Conservation (phyloP, 306 rosid species). For the Vigna nakashimae region DNA sequence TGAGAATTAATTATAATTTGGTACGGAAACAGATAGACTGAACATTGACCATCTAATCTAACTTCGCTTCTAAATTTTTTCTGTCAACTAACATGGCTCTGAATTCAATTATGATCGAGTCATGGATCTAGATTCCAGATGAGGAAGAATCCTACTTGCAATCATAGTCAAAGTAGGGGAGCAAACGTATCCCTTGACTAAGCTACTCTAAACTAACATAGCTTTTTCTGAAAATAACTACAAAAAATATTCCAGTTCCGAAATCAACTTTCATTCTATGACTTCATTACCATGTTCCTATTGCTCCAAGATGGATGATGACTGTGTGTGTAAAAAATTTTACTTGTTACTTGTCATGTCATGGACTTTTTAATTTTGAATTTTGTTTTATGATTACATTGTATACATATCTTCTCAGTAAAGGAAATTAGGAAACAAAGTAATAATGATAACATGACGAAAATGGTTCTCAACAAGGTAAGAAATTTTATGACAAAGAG, state of each 20-base stretch:
- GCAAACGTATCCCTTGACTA: too few species aligned
- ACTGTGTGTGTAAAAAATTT: not conserved
- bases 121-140: too few species aligned
- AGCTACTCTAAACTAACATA: too few species aligned
- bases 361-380: not conserved
- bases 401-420: not conserved
- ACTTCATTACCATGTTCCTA: not conserved
- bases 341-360: not conserved
- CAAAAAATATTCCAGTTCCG: too few species aligned
- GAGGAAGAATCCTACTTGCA: too few species aligned
- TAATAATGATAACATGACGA: not conserved
- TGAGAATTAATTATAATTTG: slow-evolving; percentile 23
- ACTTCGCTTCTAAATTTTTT: too few species aligned
- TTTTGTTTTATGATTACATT: too few species aligned
- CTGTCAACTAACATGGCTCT: too few species aligned
- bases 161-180: too few species aligned
- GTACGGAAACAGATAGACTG: slow-evolving; percentile 13
- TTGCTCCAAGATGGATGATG: not conserved
- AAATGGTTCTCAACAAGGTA: not conserved
- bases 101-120: too few species aligned
- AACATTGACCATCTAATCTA: not conserved
- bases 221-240: too few species aligned
- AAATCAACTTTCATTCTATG: not conserved
- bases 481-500: not conserved
- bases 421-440: not conserved